These are phyloP conservation scores for Scopulariopsis brevicaulis DNA, from an alignment of 2,329 filamentous ascomycete genomes.

Conservation along the genomic window DNA sequence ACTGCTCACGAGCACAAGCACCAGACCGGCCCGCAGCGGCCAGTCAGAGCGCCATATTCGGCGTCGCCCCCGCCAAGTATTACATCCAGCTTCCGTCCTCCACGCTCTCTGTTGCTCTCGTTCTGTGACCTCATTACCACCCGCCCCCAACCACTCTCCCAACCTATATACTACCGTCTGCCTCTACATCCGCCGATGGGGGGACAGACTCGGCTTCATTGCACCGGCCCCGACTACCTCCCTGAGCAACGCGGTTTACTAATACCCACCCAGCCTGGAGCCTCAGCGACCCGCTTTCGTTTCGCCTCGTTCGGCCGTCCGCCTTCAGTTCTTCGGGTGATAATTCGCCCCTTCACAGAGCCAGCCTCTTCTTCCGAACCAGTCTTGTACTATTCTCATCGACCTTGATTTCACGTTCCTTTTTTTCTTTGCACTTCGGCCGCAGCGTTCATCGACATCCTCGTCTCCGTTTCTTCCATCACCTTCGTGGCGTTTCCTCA, in stretches of 20 bases:
- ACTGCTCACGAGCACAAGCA: constrained; percentile 4
- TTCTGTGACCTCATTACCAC: constrained; percentile 1
- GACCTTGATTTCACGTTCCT: neutral
- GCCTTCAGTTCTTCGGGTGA: neutral
- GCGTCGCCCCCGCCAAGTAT: neutral
- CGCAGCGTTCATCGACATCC: neutral
- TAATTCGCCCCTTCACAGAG: constrained; percentile 1
- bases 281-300: constrained; percentile 3
- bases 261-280: constrained; percentile 4
- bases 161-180: neutral
- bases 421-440: neutral
- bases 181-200: neutral
- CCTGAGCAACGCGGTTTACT: neutral
- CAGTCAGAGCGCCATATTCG: neutral
- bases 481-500: neutral
- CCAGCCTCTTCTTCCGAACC: neutral
- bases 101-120: neutral
- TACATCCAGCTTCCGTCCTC: neutral
- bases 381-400: constrained; percentile 1
- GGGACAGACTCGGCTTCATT: neutral
- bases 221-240: neutral
- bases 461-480: neutral
- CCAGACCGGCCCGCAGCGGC: neutral
- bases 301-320: constrained; percentile 1
- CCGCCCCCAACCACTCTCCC: neutral